Conservation (phyloP, 768 basidiomycete species). For the Chalciporus sphaerocephalus region DNA sequence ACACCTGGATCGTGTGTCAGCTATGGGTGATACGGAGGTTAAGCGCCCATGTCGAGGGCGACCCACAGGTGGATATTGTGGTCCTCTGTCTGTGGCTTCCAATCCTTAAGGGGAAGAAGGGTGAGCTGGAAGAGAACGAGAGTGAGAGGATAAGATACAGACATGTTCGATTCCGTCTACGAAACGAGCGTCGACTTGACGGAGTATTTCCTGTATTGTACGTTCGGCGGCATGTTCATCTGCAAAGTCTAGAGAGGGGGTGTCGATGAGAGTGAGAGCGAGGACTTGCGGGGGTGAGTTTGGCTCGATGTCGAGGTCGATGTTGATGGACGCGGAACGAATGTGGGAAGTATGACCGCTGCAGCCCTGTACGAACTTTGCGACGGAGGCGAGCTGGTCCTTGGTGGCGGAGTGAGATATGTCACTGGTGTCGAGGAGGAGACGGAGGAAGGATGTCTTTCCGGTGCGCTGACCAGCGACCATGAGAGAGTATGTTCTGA, state of each 20-base stretch:
- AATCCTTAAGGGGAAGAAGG: conserved; percentile 46
- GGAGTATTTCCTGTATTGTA: conserved; percentile 59
- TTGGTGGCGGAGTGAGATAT: conserved; percentile 58
- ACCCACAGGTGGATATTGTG: conserved; percentile 79
- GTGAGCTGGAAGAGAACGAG: conserved; percentile 18
- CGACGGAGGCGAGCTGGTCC: conserved; percentile 76
- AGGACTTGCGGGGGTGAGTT: conserved; percentile 45
- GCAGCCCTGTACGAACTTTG: conserved; percentile 77
- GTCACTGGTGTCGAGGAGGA: conserved; percentile 76
- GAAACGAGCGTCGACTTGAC: conserved; percentile 69
- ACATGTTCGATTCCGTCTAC: conserved; percentile 75
- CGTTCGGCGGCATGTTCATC: conserved; percentile 65
- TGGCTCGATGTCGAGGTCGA: conserved; percentile 55
- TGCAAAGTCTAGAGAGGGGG: conserved; percentile 72
- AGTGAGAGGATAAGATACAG: conserved; percentile 36
- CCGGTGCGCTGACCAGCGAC: conserved; percentile 80
- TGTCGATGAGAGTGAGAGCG: conserved; percentile 72
- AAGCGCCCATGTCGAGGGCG: conserved; percentile 29
- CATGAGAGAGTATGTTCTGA: conserved; percentile 60
- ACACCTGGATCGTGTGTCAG: conserved; percentile 48
- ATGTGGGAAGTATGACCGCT: conserved; percentile 69
- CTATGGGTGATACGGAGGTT: conserved; percentile 11
- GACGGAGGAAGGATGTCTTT: conserved; percentile 84
- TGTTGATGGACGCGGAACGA: conserved; percentile 66
- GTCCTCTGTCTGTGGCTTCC: conserved; percentile 65